phyloP scores from a whole-genome alignment of 371 early-diverging fungal genomes.

The Rhizopus arrhizus region DNA sequence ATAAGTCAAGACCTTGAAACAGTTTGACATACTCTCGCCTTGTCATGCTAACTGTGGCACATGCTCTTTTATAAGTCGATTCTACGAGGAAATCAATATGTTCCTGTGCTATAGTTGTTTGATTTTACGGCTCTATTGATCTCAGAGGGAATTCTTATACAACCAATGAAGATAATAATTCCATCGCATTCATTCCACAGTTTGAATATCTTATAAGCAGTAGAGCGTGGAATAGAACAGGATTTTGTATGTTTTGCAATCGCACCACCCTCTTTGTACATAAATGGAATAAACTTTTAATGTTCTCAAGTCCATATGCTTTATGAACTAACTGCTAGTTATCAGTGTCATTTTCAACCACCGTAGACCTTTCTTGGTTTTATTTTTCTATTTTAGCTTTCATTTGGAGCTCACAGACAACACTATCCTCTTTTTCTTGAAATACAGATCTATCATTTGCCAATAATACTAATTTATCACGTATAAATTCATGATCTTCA shows the following conservation, averaged over 20 bases:
- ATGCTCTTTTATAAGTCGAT: neutral
- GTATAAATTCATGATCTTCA: neutral
- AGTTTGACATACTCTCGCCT: neutral
- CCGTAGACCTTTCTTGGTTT: neutral
- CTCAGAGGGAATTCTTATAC: neutral
- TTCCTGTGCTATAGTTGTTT: neutral
- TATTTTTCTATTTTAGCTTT: constrained; percentile 7
- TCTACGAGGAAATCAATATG: constrained; percentile 1
- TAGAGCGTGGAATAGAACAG: constrained; percentile 5
- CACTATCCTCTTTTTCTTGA: neutral
- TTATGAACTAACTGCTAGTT: constrained; percentile 7
- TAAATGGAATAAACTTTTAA: constrained; percentile 2
- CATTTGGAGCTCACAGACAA: constrained; percentile 2
- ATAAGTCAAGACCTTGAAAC: neutral
- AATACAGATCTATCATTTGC: constrained; percentile 1
- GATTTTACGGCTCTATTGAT: neutral
- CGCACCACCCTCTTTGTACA: constrained; percentile 5
- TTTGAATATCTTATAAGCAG: constrained; percentile 8
- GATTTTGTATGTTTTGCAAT: constrained; percentile 8
- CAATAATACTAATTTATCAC: constrained; percentile 4
- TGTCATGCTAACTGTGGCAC: neutral
- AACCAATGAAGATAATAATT: constrained; percentile 1
- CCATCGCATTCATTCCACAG: constrained; percentile 9
- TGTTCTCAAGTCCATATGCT: constrained; percentile 8
- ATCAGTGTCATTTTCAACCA: constrained; percentile 1